These are phyloP conservation scores for Usnea hakonensis DNA, from an alignment of 495 filamentous ascomycete species.

Conservation along the genomic window DNA sequence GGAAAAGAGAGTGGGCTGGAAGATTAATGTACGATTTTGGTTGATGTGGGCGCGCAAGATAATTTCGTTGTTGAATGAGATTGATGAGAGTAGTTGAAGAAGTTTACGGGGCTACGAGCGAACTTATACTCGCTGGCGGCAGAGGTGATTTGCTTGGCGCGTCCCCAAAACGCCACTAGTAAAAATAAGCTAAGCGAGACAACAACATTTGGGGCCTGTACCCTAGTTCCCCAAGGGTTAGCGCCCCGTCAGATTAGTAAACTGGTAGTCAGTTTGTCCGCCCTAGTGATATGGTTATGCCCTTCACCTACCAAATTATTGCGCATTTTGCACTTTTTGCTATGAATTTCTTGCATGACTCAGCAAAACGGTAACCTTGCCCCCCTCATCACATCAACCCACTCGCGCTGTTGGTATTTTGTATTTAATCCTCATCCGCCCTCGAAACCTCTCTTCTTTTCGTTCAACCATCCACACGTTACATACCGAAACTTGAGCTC, in stretches of 20 bases:
- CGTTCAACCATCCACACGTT: slow-evolving; percentile 31
- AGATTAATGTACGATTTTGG: slow-evolving; percentile 26
- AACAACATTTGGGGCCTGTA: not conserved
- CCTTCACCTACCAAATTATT: slow-evolving; percentile 16
- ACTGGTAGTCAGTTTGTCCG: slow-evolving; percentile 1
- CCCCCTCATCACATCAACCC: slow-evolving; percentile 25
- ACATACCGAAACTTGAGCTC: slow-evolving; percentile 24
- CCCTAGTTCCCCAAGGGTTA: too few species aligned
- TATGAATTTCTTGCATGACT: slow-evolving; percentile 20
- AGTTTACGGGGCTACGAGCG: slow-evolving; percentile 27
- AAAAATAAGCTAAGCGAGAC: slow-evolving; percentile 14
- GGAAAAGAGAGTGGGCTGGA: slow-evolving; percentile 25
- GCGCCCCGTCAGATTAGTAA: not conserved
- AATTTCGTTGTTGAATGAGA: slow-evolving; percentile 28
- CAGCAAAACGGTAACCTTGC: slow-evolving; percentile 12
- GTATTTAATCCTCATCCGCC: slow-evolving; percentile 26
- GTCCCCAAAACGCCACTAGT: slow-evolving; percentile 13
- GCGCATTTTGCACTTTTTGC: not conserved
- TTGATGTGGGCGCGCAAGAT: slow-evolving; percentile 31
- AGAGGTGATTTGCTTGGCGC: slow-evolving; percentile 28
- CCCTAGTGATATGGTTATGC: slow-evolving; percentile 18
- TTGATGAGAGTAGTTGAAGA: slow-evolving; percentile 40
- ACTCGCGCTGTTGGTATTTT: slow-evolving; percentile 21
- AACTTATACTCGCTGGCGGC: slow-evolving; percentile 42
- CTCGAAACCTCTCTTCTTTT: slow-evolving; percentile 30